Base-by-base conservation (phyloP, 1,284 basidiomycete genomes). In the Gymnopus androsaceus region DNA sequence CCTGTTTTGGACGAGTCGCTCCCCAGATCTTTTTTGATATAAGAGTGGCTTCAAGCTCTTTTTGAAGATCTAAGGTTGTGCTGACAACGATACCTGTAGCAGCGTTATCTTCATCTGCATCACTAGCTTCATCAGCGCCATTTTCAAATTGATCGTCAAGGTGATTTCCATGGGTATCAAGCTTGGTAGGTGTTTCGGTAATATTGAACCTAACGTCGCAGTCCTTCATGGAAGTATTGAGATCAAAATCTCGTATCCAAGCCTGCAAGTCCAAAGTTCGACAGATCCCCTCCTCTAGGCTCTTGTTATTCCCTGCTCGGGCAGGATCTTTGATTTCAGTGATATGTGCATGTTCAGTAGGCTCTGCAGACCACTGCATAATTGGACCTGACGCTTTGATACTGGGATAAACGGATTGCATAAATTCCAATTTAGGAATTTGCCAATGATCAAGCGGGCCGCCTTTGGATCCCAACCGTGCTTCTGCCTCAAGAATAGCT, bases 221-320 rank as follows among this genome's bases (percentile, higher is more conserved):
- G n/a, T 47, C 45, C 45, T 47, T 47, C 45, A 47, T 47, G 14
- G 45, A 27, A 28, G 45, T 47, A 9, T 28, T 28, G n/a, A 47
- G 27, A 31, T 47, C 45, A 31, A 47, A 47, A 6, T 33, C 3
- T 27, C 45, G 25, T 14, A 28, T 30, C 12, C 45, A 9, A 4
- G 25, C 12, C 5, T 30, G 45, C 27, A 28, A 61, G 51, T 67
- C 62, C 12, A 67, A 53, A 41, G 51, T 28, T 1, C 59, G 54
- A 48, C 61, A 66, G 36, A 67, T 64, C 36, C 66, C 63, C 1
- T 55, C 31, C 27, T 67, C 55, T 41, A 64, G 62, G 27, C 62
- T 38, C 30, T 60, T 55, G 45, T 62, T 59, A 33, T 66, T 67
- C 5, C 53, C 48, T 28, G 45, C 37, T 40, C 55, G 34, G 21